Evolutionary conservation across 352 stramenopile species (phyloP), one percentile per base, ranked within the genome.

Genomic region (Phytopythium vexans): DNA sequence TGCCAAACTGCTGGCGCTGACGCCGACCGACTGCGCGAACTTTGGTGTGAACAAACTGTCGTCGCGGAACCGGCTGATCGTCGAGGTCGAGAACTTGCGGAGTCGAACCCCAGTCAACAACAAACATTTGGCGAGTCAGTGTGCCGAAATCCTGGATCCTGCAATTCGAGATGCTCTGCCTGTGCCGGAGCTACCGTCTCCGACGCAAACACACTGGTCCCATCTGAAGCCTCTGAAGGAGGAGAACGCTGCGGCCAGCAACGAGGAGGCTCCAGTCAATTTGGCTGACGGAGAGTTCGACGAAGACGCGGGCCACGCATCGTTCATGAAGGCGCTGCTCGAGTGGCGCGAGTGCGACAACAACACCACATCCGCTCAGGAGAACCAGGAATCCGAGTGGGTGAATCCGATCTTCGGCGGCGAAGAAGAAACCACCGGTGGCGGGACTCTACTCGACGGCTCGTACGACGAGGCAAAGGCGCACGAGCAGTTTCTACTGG

Each of bases 241-340:
- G 21, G 67, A 65, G 8, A 51, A 41, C 7, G 40, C 65, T 27
- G 41, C 41, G 4, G 34, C 32, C 14, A 41, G 32, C 2, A 55
- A 64, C 38, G 59, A 50, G 6, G 58, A 83, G n/a, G 59, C 68
- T 0, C 69, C 80, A 3, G 72, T 89, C 6, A 94, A 94, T 64
- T 57, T 92, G 16, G 81, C 84, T 0, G 84, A 94, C 49, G 81
- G 79, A 11, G 75, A 79, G 1, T 94, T 92, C 41, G 55, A 89
- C 48, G 82, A 92, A 59, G 79, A 86, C n/a, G 73, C 54, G 1
- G 77, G 81, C 41, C 84, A 94, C 41, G 66, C 66, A 32, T 89
- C 81, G 6, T 92, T 94, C 49, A 75, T 94, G 67, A 91, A 90
- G 36, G 82, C 81, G 3, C 54, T 94, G 14, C 21, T 92, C 8